Base-by-base conservation (phyloP, 2,329 filamentous ascomycete species). In the Zymoseptoria tritici region DNA sequence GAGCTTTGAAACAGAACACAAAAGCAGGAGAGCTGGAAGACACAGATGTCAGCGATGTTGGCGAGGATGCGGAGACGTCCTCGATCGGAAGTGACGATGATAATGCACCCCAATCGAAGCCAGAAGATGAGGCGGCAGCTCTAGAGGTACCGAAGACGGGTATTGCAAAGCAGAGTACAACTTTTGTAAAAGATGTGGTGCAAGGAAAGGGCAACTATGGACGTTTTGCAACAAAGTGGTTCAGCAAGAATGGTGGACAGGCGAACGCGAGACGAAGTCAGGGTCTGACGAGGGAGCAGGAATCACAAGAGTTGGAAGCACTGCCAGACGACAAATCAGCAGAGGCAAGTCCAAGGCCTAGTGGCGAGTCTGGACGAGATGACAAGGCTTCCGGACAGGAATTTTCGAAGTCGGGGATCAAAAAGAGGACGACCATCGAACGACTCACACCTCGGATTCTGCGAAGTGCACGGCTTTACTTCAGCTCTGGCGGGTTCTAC, bases 171-270 rank as follows among this genome's bases (percentile, higher is more conserved):
- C 72, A 72, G 42, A 73, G 69, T n/a, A 86, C 81, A 64, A 91
- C 87, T 66, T 86, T 97, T 60, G 91, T 88, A 0, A 86, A 96
- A 73, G 90, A 97, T 76, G 92, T 97, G 1, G 93, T 97, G 57
- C 84, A 86, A 46, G 86, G 85, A 59, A 88, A 85, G 67, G 91
- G 92, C 0, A 86, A 86, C 63, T 97, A 97, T 73, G 93, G 92
- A 4, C 82, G 90, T 46, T 97, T 97, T 72, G 90, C 93, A 0
- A 85, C 91, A 63, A 86, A 87, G 61, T 99, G 94, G 94, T 94
- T 97, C 71, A 94, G 90, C 51, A 86, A 84, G 64, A 88, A 85
- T 62, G 91, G 90, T 0, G 93, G 91, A 89, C 87, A 85, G 56
- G 78, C 85, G 61, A 87, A 89, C 61, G 85, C 85, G 65, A 84